Base-by-base conservation (phyloP, 306 rosid genomes). In the Prunus salicina region DNA sequence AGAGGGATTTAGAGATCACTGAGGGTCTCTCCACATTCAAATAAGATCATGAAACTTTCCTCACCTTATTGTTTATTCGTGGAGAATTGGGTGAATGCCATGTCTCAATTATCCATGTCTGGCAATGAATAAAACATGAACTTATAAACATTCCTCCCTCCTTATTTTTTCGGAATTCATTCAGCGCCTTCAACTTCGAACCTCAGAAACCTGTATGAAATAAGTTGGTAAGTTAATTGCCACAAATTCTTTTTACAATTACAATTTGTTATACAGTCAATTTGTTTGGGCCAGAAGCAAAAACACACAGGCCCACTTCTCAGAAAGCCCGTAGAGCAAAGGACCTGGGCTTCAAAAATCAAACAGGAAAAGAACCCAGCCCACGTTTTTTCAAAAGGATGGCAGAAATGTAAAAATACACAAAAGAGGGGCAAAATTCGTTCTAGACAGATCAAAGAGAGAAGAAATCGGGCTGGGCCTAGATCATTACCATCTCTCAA, bases 31-130 rank as follows among this genome's bases (percentile, higher is more conserved):
- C 43, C 12, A 30, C 64, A 25, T 13, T 60, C 34, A 14, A 24
- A 60, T 12, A 60, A 8, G 25, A 60, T 22, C 2, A 15, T 12
- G 1, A 60, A 25, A 60, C 12, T 2, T 72, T 45, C 25, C 69
- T 87, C 76, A 89, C 97, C 97, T 86, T 86, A 38, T 71, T 69
- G 43, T 88, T 88, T 75, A 92, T 74, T 88, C 87, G 90, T n/a
- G 99, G 97, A 77, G 99, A 90, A 75, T 55, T 79, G 84, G 92
- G 83, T 64, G 97, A 90, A 76, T 90, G 89, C 99, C 99, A 95
- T 58, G 92, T 92, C 85, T 86, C 88, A 6, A 80, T 67, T 81
- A 79, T 79, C 92, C 77, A 87, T 53, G 97, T 92, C 84, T 92
- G 96, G 86, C 97, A 95, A 86, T 89, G 97, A 81, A 83, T 72